Conservation (phyloP, 2,329 filamentous ascomycete genomes). For the Fusarium armeniacum region DNA sequence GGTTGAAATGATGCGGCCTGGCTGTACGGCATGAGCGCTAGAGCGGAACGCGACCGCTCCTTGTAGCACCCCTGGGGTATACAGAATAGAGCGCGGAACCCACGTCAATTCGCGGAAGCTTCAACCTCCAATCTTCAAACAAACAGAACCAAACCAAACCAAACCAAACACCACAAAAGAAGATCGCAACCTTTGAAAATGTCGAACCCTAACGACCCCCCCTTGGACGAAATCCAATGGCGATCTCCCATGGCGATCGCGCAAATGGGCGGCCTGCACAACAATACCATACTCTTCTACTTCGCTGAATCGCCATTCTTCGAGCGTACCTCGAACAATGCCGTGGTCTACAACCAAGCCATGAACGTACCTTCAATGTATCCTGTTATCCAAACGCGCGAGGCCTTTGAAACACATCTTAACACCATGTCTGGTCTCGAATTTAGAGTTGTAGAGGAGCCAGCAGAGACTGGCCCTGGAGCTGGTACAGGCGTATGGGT, state of each 20-base stretch:
- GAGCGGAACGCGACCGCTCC: slow-evolving; percentile 36
- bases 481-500: slow-evolving; percentile 78
- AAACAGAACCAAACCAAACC: slow-evolving; percentile 24
- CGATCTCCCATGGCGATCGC: slow-evolving; percentile 64
- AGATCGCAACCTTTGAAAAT: slow-evolving; percentile 50
- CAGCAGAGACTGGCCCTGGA: slow-evolving; percentile 73
- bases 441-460: slow-evolving; percentile 75
- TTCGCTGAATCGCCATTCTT: slow-evolving; percentile 78
- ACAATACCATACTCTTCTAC: slow-evolving; percentile 76
- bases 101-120: slow-evolving; percentile 31
- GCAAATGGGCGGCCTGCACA: slow-evolving; percentile 71
- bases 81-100: slow-evolving; percentile 31
- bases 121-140: slow-evolving; percentile 13
- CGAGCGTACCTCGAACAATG: slow-evolving; percentile 77
- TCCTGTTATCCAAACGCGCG: slow-evolving; percentile 70
- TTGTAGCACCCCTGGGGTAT: slow-evolving; percentile 12
- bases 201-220: slow-evolving; percentile 63
- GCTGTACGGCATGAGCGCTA: slow-evolving; percentile 23
- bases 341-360: slow-evolving; percentile 72
- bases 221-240: slow-evolving; percentile 78
- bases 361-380: slow-evolving; percentile 72
- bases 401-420: slow-evolving; percentile 73
- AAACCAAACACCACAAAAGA: not conserved
- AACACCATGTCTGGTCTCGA: slow-evolving; percentile 76
- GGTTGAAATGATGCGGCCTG: slow-evolving; percentile 24